These are phyloP conservation scores for Obba rivulosa DNA, from an alignment of 768 basidiomycete genomes.

Conservation along the genomic window DNA sequence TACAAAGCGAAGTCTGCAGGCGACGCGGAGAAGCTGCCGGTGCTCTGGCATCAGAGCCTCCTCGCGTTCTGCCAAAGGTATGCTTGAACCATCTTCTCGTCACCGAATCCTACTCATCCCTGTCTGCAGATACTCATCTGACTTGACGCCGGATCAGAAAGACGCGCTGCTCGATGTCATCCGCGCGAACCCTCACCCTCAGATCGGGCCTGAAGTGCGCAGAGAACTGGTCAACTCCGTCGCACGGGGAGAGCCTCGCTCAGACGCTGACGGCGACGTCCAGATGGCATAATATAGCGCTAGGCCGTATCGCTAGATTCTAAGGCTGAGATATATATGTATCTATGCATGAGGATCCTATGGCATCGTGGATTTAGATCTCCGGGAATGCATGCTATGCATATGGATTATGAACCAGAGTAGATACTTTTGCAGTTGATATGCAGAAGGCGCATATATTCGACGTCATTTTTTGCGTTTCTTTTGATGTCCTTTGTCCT, in stretches of 20 bases:
- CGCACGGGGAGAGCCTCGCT: slow-evolving; percentile 74
- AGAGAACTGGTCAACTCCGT: slow-evolving; percentile 87
- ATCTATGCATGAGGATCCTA: background rate
- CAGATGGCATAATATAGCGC: too few species aligned
- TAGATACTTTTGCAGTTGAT: too few species aligned
- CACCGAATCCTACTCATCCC: background rate
- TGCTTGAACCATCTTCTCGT: slow-evolving; percentile 9
- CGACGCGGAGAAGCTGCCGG: slow-evolving; percentile 81
- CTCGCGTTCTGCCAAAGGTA: slow-evolving; percentile 92
- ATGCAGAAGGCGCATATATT: too few species aligned
- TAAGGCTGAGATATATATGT: too few species aligned
- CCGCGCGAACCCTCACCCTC: slow-evolving; percentile 76
- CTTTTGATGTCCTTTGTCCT: slow-evolving; percentile 33
- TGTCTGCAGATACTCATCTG: slow-evolving; percentile 73
- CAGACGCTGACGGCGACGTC: slow-evolving; percentile 54
- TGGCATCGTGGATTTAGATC: background rate
- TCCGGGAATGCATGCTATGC: slow-evolving; percentile 3
- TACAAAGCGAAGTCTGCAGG: slow-evolving; percentile 70
- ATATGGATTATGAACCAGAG: too few species aligned
- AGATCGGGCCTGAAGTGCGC: slow-evolving; percentile 86
- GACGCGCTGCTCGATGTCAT: slow-evolving; percentile 94
- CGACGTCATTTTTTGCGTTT: slow-evolving; percentile 4
- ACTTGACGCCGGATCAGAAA: slow-evolving; percentile 95
- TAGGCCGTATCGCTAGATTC: too few species aligned
- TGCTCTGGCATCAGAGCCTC: slow-evolving; percentile 96